phyloP scores from a whole-genome alignment of 2,329 filamentous ascomycete species.

The Paecilomyces sp. region DNA sequence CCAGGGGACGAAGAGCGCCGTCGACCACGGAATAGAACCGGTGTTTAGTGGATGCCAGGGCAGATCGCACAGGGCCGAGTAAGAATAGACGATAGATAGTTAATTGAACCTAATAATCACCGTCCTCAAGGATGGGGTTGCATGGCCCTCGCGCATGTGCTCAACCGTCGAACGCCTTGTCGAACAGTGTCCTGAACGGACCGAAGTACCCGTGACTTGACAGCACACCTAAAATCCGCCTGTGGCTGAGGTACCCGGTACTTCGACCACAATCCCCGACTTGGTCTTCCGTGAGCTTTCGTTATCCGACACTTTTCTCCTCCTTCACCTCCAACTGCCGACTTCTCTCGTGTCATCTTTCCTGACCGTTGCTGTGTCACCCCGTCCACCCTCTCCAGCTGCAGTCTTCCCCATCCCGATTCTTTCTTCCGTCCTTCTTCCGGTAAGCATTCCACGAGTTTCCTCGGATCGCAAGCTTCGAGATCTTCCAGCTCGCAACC shows the following conservation, averaged over 20 bases:
- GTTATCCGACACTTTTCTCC: neutral
- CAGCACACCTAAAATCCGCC: neutral
- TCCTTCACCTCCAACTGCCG: neutral
- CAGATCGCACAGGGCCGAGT: neutral
- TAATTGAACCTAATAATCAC: neutral
- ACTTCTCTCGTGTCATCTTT: neutral
- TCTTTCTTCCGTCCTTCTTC: conserved; percentile 5
- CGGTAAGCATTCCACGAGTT: conserved; percentile 7
- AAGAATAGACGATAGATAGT: neutral
- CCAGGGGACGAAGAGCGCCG: neutral
- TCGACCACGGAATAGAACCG: neutral
- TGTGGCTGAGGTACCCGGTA: neutral
- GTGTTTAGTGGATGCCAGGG: neutral
- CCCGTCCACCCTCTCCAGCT: conserved; percentile 4
- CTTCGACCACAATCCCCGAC: neutral
- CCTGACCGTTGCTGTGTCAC: neutral
- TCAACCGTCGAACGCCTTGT: neutral
- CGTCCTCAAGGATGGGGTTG: neutral
- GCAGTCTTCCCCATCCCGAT: conserved; percentile 7
- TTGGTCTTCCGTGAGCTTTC: neutral
- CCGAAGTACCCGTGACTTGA: neutral
- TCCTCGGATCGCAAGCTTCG: conserved; percentile 4
- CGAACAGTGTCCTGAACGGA: neutral
- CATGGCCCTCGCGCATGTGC: neutral
- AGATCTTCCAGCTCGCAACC: neutral